Conservation (phyloP, 1,139 yeast genomes). For the Taiozyma onychis region DNA sequence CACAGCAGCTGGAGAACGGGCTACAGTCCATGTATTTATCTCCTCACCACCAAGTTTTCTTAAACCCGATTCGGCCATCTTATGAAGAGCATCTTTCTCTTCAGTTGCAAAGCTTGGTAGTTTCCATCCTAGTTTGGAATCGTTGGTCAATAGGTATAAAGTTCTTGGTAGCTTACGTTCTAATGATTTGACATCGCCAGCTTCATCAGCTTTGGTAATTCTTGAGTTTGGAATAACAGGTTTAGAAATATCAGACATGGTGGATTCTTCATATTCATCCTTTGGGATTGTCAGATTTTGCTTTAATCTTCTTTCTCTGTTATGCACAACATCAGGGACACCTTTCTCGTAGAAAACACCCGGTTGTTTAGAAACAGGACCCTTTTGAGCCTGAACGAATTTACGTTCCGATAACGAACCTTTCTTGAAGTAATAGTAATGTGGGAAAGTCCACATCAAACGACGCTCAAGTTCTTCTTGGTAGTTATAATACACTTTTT, state of each 20-base stretch:
- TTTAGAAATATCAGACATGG: conserved; percentile 52
- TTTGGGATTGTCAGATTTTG: conserved; percentile 71
- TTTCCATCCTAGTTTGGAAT: conserved; percentile 49
- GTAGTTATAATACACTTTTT: conserved; percentile 70
- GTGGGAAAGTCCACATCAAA: conserved; percentile 97
- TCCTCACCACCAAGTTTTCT: conserved; percentile 65
- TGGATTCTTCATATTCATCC: conserved; percentile 31
- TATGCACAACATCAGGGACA: conserved; percentile 77
- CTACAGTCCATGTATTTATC: conserved; percentile 84
- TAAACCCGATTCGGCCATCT: conserved; percentile 71
- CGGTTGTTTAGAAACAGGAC: conserved; percentile 68
- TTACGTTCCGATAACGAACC: conserved; percentile 88
- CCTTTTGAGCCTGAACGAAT: conserved; percentile 68
- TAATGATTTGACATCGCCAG: conserved; percentile 56
- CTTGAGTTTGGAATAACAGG: conserved; percentile 70
- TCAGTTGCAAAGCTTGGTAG: conserved; percentile 61
- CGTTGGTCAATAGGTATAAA: conserved; percentile 60
- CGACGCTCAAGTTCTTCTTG: conserved; percentile 84
- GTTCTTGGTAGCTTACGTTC: conserved; percentile 80
- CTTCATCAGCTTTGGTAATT: conserved; percentile 67
- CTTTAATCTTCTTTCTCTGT: conserved; percentile 81
- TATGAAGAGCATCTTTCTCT: conserved; percentile 51
- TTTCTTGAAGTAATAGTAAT: conserved; percentile 83
- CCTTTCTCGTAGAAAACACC: conserved; percentile 79
- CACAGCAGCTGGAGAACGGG: conserved; percentile 81